These are phyloP conservation scores for Fusarium sp. DNA, from an alignment of 2,329 filamentous ascomycete genomes.

Conservation along the genomic window DNA sequence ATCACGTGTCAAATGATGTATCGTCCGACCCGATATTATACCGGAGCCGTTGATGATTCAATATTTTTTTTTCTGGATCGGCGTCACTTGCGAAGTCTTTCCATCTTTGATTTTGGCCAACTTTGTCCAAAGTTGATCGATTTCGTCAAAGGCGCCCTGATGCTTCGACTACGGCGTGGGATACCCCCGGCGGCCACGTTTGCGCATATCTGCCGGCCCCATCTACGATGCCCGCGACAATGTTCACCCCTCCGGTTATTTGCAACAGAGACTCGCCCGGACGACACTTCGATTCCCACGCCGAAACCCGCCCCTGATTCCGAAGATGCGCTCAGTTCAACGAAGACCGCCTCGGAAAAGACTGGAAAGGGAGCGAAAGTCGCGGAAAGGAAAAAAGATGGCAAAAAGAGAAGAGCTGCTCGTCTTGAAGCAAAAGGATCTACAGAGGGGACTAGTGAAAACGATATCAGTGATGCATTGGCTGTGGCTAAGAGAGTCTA, in stretches of 20 bases:
- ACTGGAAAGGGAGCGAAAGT: background rate
- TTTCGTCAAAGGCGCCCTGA: slow-evolving; percentile 24
- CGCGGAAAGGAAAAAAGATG: background rate
- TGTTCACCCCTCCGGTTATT: slow-evolving; percentile 17
- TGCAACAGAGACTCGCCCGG: slow-evolving; percentile 19
- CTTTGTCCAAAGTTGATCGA: slow-evolving; percentile 12
- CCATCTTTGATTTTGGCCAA: slow-evolving; percentile 1
- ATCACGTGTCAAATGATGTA: slow-evolving; percentile 21
- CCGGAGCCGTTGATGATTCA: slow-evolving; percentile 26
- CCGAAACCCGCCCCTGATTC: background rate
- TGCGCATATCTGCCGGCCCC: slow-evolving; percentile 9
- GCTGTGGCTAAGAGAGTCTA: slow-evolving; percentile 41
- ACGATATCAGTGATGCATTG: slow-evolving; percentile 35
- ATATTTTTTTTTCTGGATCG: slow-evolving; percentile 27
- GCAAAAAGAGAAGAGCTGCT: background rate
- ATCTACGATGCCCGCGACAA: slow-evolving; percentile 14
- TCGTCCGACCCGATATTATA: slow-evolving; percentile 25
- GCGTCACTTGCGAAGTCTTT: background rate
- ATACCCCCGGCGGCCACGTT: slow-evolving; percentile 29
- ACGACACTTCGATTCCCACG: background rate
- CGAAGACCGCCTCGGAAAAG: background rate
- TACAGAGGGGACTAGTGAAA: slow-evolving; percentile 2
- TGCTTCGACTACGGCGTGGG: slow-evolving; percentile 45
- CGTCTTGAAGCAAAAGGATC: background rate
- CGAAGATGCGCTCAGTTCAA: background rate